A percentile compares a stretch with the other conserved stretches of the same genome.
phyloP scores from a whole-genome alignment of 331 rosid genomes.

The Quercus phellos region DNA sequence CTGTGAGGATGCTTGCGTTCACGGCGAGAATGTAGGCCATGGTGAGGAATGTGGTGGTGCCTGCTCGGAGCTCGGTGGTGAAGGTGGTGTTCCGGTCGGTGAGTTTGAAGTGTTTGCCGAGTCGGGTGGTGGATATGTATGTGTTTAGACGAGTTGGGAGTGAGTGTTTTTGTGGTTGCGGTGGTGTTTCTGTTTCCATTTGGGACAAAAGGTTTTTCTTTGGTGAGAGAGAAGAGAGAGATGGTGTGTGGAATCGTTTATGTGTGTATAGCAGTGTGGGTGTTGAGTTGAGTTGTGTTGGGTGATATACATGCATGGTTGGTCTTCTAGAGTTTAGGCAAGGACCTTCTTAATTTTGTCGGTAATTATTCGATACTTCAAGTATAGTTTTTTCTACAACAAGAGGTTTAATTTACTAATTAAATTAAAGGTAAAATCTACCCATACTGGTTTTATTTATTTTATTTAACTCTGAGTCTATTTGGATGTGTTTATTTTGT shows the following conservation, averaged over 20 bases:
- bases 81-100: slow-evolving; percentile 68
- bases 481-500: too few species aligned
- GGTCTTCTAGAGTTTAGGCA: too few species aligned
- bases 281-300: too few species aligned
- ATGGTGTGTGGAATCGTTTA: not conserved
- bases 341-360: too few species aligned
- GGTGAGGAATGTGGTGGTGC: slow-evolving; percentile 94
- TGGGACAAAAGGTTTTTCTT: not conserved
- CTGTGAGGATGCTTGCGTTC: slow-evolving; percentile 87
- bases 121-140: slow-evolving; percentile 39
- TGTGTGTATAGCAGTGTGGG: not conserved
- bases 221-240: not conserved
- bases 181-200: not conserved
- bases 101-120: slow-evolving; percentile 76
- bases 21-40: slow-evolving; percentile 99
- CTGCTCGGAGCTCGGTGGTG: slow-evolving; percentile 98
- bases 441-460: too few species aligned
- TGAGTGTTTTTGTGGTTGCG: not conserved
- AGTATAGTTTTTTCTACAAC: too few species aligned
- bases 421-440: too few species aligned
- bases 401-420: too few species aligned
- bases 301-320: too few species aligned
- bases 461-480: too few species aligned
- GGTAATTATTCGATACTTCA: too few species aligned
- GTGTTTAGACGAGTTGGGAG: slow-evolving; percentile 37